phyloP scores from a whole-genome alignment of 306 rosid species.

The Cicer yamashitae region DNA sequence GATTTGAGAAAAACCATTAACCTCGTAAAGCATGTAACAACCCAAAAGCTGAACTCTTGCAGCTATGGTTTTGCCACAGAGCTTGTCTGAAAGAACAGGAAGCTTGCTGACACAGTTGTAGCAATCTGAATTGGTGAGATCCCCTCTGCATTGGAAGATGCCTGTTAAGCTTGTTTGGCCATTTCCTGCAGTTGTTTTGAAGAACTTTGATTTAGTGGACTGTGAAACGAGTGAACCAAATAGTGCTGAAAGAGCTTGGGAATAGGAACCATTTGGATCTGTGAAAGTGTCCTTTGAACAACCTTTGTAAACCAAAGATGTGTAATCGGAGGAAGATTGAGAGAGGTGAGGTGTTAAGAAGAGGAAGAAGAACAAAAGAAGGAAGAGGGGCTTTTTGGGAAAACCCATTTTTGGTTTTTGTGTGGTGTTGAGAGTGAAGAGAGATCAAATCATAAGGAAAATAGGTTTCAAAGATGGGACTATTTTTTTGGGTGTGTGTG shows the following conservation, averaged over 20 bases:
- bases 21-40: slow-evolving; percentile 86
- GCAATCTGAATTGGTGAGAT: slow-evolving; percentile 81
- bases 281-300: slow-evolving; percentile 81
- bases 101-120: slow-evolving; percentile 81
- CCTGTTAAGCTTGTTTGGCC: slow-evolving; percentile 79
- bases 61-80: slow-evolving; percentile 81
- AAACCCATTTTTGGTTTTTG: slow-evolving; percentile 65
- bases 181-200: slow-evolving; percentile 68
- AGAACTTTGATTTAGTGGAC: slow-evolving; percentile 74
- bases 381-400: slow-evolving; percentile 48
- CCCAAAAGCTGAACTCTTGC: slow-evolving; percentile 85
- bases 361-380: slow-evolving; percentile 46
- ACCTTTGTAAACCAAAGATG: slow-evolving; percentile 83
- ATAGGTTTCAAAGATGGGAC: slow-evolving; percentile 5
- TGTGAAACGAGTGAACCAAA: slow-evolving; percentile 76
- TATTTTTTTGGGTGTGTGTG: background rate
- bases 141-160: slow-evolving; percentile 94
- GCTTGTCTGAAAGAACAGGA: slow-evolving; percentile 60
- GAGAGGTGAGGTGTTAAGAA: slow-evolving; percentile 37
- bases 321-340: slow-evolving; percentile 68
- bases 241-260: slow-evolving; percentile 81
- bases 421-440: slow-evolving; percentile 30
- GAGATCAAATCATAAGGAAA: slow-evolving; percentile 59
- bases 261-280: slow-evolving; percentile 89
- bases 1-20: slow-evolving; percentile 79